A percentile compares a stretch with the other conserved stretches of the same genome.
phyloP scores from a whole-genome alignment of 2,329 filamentous ascomycete genomes.

The Ophiostoma australiae region DNA sequence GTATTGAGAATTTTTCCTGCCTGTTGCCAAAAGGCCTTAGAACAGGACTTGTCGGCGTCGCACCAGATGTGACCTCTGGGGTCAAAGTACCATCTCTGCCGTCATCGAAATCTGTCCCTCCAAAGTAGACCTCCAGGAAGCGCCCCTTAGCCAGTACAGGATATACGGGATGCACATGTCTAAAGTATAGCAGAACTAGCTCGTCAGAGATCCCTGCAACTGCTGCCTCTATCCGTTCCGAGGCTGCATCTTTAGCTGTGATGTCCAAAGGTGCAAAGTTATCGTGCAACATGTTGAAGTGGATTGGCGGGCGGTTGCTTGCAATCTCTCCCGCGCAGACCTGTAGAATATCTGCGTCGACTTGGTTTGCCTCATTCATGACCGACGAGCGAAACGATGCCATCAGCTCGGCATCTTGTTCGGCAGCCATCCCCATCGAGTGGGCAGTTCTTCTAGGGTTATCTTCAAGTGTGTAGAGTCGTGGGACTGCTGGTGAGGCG shows the following conservation, averaged over 20 bases:
- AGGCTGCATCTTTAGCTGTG: slow-evolving; percentile 36
- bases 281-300: slow-evolving; percentile 44
- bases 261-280: slow-evolving; percentile 43
- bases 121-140: background rate
- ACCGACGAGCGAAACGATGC: slow-evolving; percentile 45
- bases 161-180: background rate
- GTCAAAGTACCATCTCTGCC: background rate
- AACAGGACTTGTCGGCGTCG: background rate
- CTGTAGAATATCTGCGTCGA: slow-evolving; percentile 37
- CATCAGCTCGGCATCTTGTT: slow-evolving; percentile 45
- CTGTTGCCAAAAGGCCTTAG: background rate
- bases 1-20: background rate
- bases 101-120: background rate
- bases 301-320: slow-evolving; percentile 40
- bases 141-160: background rate
- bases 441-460: slow-evolving; percentile 41
- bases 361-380: slow-evolving; percentile 40
- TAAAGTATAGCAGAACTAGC: background rate
- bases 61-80: background rate
- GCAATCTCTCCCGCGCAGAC: slow-evolving; percentile 15
- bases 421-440: slow-evolving; percentile 42
- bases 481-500: background rate
- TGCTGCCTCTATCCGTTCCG: slow-evolving; percentile 40
- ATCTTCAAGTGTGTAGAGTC: slow-evolving; percentile 33
- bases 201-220: background rate